Evolutionary conservation across 2,329 filamentous ascomycete species (phyloP), one percentile per base, ranked within the genome.

Genomic region (Phyllosticta paracitricarpa): DNA sequence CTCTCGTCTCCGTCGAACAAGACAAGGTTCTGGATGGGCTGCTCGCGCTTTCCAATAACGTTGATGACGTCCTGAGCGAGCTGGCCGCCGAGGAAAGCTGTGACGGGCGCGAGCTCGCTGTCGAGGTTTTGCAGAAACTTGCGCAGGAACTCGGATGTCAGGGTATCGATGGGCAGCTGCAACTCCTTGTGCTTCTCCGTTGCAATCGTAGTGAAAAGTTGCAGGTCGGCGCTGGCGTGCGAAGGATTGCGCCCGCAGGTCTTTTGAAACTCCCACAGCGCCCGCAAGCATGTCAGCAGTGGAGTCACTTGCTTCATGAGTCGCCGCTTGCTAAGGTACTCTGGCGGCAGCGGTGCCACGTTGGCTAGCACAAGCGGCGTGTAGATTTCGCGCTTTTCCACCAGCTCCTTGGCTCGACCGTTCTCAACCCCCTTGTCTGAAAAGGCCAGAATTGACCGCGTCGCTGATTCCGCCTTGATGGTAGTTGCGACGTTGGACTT

Each of bases 21-120:
- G 57, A 96, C 83, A 72, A 96, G 85, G 73, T 99, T 99, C 77
- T 99, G 94, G 52, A 99, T 88, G 0, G 94, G 94, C 74, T 97
- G 94, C 76, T 97, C 91, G 51, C 89, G 86, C 71, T 89, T 86
- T 56, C 92, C 91, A 5, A 97, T 82, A 33, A 97, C 92, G 69
- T 97, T 97, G 76, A 99, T 97, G 58, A 96, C 91, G 71, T 99
- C 94, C 76, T 99, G 94, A 0, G 93, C 91, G 17, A 99, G 81
- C 72, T 92, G 86, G 9, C 92, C 94, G 56, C 94, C 94, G 10
- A 99, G 79, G 62, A 96, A 90, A 1, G 94, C 92, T 0, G 89
- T 87, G 8, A 96, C 90, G 7, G 94, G 91, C 12, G 89, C 87
- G 51, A 97, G 78, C 76, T 97, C 93, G 68, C 85, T 85, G 61